Percentiles rank a stretch among this genome's conserved stretches.
phyloP scores from a whole-genome alignment of 208 protist genomes.

The Spironucleus salmonicida region DNA sequence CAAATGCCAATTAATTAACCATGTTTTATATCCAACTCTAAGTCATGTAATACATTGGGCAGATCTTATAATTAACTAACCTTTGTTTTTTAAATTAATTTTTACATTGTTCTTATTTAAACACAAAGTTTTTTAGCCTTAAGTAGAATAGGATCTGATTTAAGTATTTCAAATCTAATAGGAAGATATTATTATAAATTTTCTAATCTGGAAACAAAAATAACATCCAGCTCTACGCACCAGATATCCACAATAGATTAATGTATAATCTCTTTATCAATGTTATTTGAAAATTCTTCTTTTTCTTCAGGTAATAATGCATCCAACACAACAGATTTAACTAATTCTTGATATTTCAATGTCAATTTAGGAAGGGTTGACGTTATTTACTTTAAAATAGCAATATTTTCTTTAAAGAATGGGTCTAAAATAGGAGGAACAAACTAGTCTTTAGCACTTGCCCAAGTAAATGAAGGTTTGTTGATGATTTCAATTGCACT shows the following conservation, averaged over 20 bases:
- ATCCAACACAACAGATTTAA: neutral
- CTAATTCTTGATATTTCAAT: neutral
- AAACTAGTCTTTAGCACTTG: neutral
- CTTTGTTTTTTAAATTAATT: neutral
- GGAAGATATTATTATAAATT: neutral
- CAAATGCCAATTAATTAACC: constrained; percentile 35
- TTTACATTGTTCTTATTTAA: neutral
- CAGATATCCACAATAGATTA: neutral
- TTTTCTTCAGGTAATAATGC: neutral
- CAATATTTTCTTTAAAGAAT: neutral
- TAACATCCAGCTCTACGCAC: neutral
- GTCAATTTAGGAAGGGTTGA: neutral
- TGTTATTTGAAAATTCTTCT: neutral
- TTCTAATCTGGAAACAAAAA: neutral
- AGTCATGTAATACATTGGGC: constrained; percentile 11
- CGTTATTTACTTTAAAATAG: neutral
- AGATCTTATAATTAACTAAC: neutral
- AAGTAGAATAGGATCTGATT: neutral
- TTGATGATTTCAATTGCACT: constrained; percentile 14
- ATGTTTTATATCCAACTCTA: constrained; percentile 28
- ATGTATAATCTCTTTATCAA: neutral
- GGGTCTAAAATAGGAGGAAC: neutral
- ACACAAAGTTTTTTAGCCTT: neutral
- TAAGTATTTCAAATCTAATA: neutral
- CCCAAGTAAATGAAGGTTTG: neutral